A percentile compares a stretch with the other conserved stretches of the same genome.
These are phyloP conservation scores for Macrophomina tecta DNA, from an alignment of 2,329 filamentous ascomycete genomes.

Conservation along the genomic window DNA sequence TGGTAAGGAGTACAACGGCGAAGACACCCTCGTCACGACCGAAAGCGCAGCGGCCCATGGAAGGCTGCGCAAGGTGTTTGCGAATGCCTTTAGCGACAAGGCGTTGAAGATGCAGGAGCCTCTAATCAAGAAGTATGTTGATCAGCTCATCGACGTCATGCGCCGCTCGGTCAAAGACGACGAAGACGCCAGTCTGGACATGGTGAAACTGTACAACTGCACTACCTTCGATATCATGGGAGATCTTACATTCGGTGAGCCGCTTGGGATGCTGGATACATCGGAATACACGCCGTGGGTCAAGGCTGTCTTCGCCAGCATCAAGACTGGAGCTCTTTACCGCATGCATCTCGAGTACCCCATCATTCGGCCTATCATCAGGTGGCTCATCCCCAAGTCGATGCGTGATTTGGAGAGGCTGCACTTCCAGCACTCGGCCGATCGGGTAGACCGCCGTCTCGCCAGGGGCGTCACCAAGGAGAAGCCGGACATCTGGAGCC, in stretches of 20 bases:
- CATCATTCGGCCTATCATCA: neutral
- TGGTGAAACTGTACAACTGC: conserved; percentile 26
- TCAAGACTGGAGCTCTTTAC: conserved; percentile 30
- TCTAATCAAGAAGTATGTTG: conserved; percentile 42
- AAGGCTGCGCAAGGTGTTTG: conserved; percentile 29
- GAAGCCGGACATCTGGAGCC: conserved; percentile 45
- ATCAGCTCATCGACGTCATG: conserved; percentile 35
- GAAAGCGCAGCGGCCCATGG: conserved; percentile 34
- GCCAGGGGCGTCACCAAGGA: conserved; percentile 29
- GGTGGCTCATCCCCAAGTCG: neutral
- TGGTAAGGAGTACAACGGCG: neutral
- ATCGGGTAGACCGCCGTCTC: conserved; percentile 35
- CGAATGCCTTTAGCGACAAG: conserved; percentile 41
- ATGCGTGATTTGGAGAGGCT: neutral
- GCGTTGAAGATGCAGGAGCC: conserved; percentile 39
- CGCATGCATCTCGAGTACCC: conserved; percentile 8
- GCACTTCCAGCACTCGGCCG: conserved; percentile 15
- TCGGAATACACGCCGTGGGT: conserved; percentile 43
- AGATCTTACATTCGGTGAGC: conserved; percentile 41
- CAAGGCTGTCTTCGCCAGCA: conserved; percentile 35
- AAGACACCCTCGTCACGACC: neutral
- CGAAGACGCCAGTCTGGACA: conserved; percentile 33
- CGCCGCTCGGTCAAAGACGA: conserved; percentile 31
- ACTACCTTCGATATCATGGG: conserved; percentile 44
- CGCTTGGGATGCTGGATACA: conserved; percentile 40